phyloP scores from a whole-genome alignment of 805 yeast species.

The Cyberlindnera xishuangbannaensis region DNA sequence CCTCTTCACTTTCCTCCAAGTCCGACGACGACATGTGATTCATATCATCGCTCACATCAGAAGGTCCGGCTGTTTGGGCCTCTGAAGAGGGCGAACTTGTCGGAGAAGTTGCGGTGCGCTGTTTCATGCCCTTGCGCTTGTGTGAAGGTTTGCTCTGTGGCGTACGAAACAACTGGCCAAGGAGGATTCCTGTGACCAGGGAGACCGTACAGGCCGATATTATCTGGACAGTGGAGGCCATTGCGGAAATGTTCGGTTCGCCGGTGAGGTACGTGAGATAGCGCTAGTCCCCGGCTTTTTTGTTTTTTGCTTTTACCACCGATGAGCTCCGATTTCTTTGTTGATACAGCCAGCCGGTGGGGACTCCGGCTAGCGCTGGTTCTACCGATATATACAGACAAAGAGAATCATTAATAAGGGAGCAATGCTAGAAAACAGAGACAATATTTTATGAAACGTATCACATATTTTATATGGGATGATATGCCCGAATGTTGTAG shows the following conservation, averaged over 20 bases:
- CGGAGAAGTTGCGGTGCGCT: conserved; percentile 8
- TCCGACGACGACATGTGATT: conserved; percentile 33
- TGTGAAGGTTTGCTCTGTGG: conserved; percentile 5
- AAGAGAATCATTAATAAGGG: no score
- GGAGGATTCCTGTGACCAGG: conserved; percentile 31
- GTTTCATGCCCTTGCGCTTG: conserved; percentile 3
- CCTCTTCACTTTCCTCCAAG: conserved; percentile 43
- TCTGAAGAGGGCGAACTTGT: conserved; percentile 12
- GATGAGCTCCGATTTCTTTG: no score
- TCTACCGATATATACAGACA: no score
- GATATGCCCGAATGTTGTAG: no score
- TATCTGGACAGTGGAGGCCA: conserved; percentile 24
- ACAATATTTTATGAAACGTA: no score
- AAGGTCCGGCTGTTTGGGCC: conserved; percentile 7
- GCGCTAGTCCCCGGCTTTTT: no score
- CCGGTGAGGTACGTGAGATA: no score
- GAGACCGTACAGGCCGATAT: conserved; percentile 32
- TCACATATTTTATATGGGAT: no score
- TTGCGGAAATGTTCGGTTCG: neutral
- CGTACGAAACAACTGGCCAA: conserved; percentile 21
- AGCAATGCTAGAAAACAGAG: no score
- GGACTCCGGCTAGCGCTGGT: no score
- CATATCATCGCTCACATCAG: conserved; percentile 25
- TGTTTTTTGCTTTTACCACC: no score
- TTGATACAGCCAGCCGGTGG: no score